phyloP scores from a whole-genome alignment of 441 rosid genomes.

The Erodium chrysanthum region DNA sequence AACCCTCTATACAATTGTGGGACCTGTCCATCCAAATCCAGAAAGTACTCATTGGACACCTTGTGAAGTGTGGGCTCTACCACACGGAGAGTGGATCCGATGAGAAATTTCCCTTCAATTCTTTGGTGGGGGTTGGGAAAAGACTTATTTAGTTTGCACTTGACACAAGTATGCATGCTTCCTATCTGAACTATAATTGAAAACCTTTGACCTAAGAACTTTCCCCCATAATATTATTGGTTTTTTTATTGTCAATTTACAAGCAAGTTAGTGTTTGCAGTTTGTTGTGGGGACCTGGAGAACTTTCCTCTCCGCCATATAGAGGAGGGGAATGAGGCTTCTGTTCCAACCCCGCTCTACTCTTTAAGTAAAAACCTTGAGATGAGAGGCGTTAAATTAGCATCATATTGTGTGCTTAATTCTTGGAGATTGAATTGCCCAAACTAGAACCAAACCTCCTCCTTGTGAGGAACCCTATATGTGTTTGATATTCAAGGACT shows the following conservation, averaged over 20 bases:
- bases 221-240: not conserved
- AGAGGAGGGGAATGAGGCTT: not conserved
- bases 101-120: not conserved
- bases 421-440: not conserved
- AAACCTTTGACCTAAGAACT: slow-evolving; percentile 10
- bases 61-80: slow-evolving; percentile 6
- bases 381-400: not conserved
- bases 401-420: not conserved
- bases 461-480: slow-evolving; percentile 3
- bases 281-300: slow-evolving; percentile 4
- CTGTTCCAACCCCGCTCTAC: not conserved
- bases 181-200: not conserved
- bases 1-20: not conserved
- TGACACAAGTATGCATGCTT: slow-evolving; percentile 1
- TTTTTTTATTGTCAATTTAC: slow-evolving; percentile 6
- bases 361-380: not conserved
- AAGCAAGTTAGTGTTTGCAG: slow-evolving; percentile 1
- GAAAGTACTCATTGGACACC: slow-evolving; percentile 5
- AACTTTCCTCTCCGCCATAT: slow-evolving; percentile 3
- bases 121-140: not conserved
- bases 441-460: slow-evolving; percentile 2
- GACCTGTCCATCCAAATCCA: slow-evolving; percentile 6
- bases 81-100: slow-evolving; percentile 5
- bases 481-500: slow-evolving; percentile 3
- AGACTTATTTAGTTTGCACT: not conserved